phyloP scores from a whole-genome alignment of 805 yeast species.

The Saccharomyces cerevisiae region DNA sequence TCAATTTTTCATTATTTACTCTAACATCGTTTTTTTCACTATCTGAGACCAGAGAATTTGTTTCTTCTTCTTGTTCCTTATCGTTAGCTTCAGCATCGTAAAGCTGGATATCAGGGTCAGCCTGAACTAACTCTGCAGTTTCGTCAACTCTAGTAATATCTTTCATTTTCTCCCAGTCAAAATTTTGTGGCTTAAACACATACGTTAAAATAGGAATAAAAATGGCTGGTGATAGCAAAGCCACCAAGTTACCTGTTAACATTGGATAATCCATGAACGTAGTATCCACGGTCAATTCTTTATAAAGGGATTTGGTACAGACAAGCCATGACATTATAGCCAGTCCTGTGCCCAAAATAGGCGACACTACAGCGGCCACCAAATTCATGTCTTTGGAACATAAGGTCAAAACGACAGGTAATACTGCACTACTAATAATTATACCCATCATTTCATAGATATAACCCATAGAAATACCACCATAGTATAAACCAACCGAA shows the following conservation, averaged over 20 bases:
- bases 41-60: constrained; percentile 3
- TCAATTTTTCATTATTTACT: constrained; percentile 10
- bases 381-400: constrained; percentile 58
- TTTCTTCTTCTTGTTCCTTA: constrained; percentile 3
- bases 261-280: constrained; percentile 84
- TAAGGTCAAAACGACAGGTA: constrained; percentile 62
- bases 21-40: constrained; percentile 5
- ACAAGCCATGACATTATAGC: constrained; percentile 67
- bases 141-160: constrained; percentile 61
- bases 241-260: constrained; percentile 83
- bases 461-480: constrained; percentile 80
- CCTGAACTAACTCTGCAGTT: constrained; percentile 47
- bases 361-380: constrained; percentile 65
- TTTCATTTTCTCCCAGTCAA: constrained; percentile 61
- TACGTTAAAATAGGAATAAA: constrained; percentile 59
- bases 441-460: constrained; percentile 84
- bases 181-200: constrained; percentile 59
- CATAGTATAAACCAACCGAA: constrained; percentile 73
- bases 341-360: constrained; percentile 65
- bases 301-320: constrained; percentile 38
- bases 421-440: constrained; percentile 77
- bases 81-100: constrained; percentile 8
- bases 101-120: constrained; percentile 24
- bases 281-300: constrained; percentile 38
- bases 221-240: constrained; percentile 62